Conservation (phyloP, 2,329 filamentous ascomycete genomes). For the Penicillium vulpinum region DNA sequence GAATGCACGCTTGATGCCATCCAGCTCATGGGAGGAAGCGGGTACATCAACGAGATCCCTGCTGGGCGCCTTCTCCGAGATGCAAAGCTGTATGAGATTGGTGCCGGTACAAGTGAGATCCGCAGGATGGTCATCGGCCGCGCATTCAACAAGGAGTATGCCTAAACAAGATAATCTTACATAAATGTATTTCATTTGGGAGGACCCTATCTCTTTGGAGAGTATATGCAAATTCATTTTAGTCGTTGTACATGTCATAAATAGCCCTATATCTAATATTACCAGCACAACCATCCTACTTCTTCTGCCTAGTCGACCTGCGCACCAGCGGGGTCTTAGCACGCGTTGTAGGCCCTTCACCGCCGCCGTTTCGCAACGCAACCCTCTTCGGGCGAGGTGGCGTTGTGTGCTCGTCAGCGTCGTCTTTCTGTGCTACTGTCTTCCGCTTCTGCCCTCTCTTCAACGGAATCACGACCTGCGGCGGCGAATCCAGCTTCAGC, state of each 20-base stretch:
- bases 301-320: slow-evolving; percentile 32
- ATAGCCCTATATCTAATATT: background rate
- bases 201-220: background rate
- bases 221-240: slow-evolving; percentile 15
- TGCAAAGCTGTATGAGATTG: slow-evolving; percentile 89
- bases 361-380: slow-evolving; percentile 23
- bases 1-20: slow-evolving; percentile 85
- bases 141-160: slow-evolving; percentile 85
- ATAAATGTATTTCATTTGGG: background rate
- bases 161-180: slow-evolving; percentile 16
- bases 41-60: slow-evolving; percentile 93
- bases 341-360: background rate
- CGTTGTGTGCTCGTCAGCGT: background rate
- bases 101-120: slow-evolving; percentile 92
- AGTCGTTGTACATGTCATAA: slow-evolving; percentile 16
- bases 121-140: slow-evolving; percentile 91
- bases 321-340: slow-evolving; percentile 24
- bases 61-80: slow-evolving; percentile 80
- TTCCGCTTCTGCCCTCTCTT: slow-evolving; percentile 5
- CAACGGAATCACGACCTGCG: slow-evolving; percentile 11
- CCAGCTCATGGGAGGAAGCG: slow-evolving; percentile 91
- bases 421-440: slow-evolving; percentile 10
- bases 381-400: slow-evolving; percentile 26
- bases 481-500: slow-evolving; percentile 13
- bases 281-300: slow-evolving; percentile 17